These are phyloP conservation scores for Panellus pusillus DNA, from an alignment of 768 basidiomycete genomes.

Conservation along the genomic window DNA sequence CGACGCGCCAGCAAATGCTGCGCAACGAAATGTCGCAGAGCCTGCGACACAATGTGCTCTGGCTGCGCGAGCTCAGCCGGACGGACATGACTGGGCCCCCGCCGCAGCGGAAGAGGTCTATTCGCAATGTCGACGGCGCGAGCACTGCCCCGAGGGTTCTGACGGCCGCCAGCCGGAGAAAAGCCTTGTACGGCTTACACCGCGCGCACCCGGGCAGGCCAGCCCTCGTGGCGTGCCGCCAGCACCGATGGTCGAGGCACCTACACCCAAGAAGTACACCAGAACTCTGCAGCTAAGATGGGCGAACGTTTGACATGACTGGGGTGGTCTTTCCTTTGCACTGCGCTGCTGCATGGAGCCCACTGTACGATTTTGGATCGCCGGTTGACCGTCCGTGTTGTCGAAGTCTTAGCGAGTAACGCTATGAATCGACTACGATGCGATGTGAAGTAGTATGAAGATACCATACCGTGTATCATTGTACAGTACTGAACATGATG, in stretches of 20 bases:
- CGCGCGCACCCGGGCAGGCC: constrained; percentile 9
- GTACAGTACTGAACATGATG: no score
- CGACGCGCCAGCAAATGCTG: constrained; percentile 83
- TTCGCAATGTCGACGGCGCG: constrained; percentile 13
- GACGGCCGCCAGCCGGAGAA: constrained; percentile 8
- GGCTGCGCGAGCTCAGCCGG: constrained; percentile 72
- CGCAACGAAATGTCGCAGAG: constrained; percentile 84
- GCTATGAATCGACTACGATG: no score
- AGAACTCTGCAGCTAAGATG: no score
- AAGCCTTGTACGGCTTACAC: constrained; percentile 18
- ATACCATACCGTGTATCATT: no score
- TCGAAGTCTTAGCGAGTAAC: no score
- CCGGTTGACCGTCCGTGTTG: no score
- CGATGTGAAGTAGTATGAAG: no score
- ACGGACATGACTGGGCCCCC: constrained; percentile 41
- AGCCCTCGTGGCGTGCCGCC: background rate
- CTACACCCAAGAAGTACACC: constrained; percentile 9
- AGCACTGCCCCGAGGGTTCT: background rate
- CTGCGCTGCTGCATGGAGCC: no score
- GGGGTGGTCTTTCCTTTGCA: no score
- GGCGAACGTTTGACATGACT: no score
- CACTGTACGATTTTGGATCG: no score
- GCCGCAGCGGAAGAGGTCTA: constrained; percentile 17
- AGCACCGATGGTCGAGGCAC: background rate
- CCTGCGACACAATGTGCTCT: constrained; percentile 74